These are phyloP conservation scores for Talaromyces adpressus DNA, from an alignment of 495 filamentous ascomycete genomes.

Conservation along the genomic window DNA sequence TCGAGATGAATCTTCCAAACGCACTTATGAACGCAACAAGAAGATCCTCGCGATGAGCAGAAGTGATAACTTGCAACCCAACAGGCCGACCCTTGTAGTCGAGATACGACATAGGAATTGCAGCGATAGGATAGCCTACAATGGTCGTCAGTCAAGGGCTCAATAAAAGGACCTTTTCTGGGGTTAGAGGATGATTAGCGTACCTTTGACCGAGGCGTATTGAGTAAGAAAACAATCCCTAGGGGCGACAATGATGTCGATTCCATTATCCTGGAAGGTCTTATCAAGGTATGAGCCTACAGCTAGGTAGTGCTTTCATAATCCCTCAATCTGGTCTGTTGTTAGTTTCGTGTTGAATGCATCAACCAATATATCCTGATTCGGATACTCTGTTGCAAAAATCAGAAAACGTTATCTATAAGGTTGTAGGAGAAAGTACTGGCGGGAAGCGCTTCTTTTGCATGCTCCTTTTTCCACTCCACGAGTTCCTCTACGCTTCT, in stretches of 20 bases:
- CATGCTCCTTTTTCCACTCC: too few relatives aligned
- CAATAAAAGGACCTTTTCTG: background rate
- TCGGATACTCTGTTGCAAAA: background rate
- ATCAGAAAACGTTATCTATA: background rate
- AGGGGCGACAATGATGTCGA: background rate
- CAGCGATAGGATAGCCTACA: background rate
- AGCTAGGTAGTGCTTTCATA: background rate
- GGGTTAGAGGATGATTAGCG: background rate
- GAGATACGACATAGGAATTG: slow-evolving; percentile 10
- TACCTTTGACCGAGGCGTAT: slow-evolving; percentile 7
- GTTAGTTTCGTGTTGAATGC: background rate
- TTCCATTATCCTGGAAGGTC: background rate
- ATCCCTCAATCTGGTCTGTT: background rate
- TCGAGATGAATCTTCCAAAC: slow-evolving; percentile 10
- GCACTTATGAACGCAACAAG: slow-evolving; percentile 22
- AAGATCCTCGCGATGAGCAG: slow-evolving; percentile 13
- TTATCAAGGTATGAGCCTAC: background rate
- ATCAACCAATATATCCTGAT: background rate
- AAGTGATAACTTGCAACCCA: slow-evolving; percentile 15
- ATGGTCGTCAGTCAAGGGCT: background rate
- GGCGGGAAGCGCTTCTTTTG: too few relatives aligned
- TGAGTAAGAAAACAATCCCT: background rate
- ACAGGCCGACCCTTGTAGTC: slow-evolving; percentile 22
- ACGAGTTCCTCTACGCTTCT: too few relatives aligned
- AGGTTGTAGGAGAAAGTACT: too few relatives aligned